Percentiles rank a stretch among this genome's conserved stretches.
Conservation (phyloP, 352 stramenopile species). For the Plasmopara halstedii region DNA sequence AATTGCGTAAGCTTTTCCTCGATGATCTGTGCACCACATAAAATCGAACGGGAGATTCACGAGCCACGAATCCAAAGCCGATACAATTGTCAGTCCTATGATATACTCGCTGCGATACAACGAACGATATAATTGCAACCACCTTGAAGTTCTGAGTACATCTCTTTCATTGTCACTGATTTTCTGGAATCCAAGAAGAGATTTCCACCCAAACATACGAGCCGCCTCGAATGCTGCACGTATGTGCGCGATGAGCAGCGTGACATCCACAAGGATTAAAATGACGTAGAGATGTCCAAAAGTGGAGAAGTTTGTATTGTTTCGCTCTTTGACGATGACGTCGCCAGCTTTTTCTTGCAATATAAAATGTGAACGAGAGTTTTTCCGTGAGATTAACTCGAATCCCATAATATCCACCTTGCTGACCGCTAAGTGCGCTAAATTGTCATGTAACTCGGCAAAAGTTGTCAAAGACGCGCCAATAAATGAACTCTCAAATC, state of each 20-base stretch:
- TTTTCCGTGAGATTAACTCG: conserved; percentile 42
- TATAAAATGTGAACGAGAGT: conserved; percentile 26
- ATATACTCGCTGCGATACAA: conserved; percentile 39
- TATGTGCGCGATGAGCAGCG: conserved; percentile 22
- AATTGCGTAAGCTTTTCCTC: conserved; percentile 23
- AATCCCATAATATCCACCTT: conserved; percentile 43
- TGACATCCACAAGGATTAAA: conserved; percentile 31
- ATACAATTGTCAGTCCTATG: conserved; percentile 33
- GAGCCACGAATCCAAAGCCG: conserved; percentile 41
- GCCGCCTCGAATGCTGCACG: conserved; percentile 28
- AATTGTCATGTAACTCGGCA: conserved; percentile 21
- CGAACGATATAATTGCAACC: conserved; percentile 42
- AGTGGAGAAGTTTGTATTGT: conserved; percentile 36
- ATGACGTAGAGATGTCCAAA: conserved; percentile 50
- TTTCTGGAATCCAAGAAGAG: conserved; percentile 13
- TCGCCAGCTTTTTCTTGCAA: conserved; percentile 14
- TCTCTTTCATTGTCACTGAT: not conserved
- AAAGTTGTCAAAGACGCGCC: conserved; percentile 31
- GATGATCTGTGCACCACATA: conserved; percentile 28
- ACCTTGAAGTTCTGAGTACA: conserved; percentile 20
- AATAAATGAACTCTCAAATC: conserved; percentile 30
- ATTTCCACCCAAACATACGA: conserved; percentile 24
- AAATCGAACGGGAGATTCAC: conserved; percentile 37
- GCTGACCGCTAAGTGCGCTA: conserved; percentile 39
- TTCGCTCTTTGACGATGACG: conserved; percentile 21